Conservation (phyloP, 2,329 filamentous ascomycete genomes). For the Dactylonectria macrodidyma region DNA sequence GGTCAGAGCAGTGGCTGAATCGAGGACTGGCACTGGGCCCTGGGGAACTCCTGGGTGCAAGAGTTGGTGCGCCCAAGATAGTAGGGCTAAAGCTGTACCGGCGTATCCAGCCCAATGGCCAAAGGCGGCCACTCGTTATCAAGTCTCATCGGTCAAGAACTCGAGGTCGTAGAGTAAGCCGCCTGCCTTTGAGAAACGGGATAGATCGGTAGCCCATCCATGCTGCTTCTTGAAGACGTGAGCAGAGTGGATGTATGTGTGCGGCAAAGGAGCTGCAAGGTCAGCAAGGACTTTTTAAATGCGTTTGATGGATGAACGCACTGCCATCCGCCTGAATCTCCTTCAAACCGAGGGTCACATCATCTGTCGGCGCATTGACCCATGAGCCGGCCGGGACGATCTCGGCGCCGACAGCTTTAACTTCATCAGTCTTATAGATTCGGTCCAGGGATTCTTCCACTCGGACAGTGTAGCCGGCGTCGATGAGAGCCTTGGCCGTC, state of each 20-base stretch:
- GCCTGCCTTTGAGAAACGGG: conserved; percentile 82
- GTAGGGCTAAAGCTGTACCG: conserved; percentile 78
- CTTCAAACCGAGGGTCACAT: conserved; percentile 83
- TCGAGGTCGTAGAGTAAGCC: conserved; percentile 82
- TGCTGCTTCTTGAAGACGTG: conserved; percentile 83
- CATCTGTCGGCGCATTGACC: conserved; percentile 71
- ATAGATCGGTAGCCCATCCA: conserved; percentile 83
- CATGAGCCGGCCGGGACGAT: conserved; percentile 60
- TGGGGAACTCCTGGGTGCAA: conserved; percentile 77
- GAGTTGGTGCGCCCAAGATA: conserved; percentile 90
- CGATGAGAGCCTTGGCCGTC: conserved; percentile 63
- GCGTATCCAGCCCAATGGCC: conserved; percentile 78
- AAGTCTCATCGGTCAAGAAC: conserved; percentile 80
- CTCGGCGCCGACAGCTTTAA: conserved; percentile 72
- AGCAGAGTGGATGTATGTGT: conserved; percentile 71
- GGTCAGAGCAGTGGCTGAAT: conserved; percentile 62
- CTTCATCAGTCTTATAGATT: conserved; percentile 75
- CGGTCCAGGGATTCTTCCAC: conserved; percentile 76
- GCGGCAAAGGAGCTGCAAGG: conserved; percentile 7
- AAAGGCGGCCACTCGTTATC: conserved; percentile 80
- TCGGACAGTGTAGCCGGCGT: conserved; percentile 64
- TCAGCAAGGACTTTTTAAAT: conserved; percentile 3
- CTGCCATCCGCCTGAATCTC: conserved; percentile 79
- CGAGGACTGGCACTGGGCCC: conserved; percentile 56
- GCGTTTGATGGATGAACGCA: conserved; percentile 56